Conservation (phyloP, 163 green algal species). For the Scenedesmus sp. region DNA sequence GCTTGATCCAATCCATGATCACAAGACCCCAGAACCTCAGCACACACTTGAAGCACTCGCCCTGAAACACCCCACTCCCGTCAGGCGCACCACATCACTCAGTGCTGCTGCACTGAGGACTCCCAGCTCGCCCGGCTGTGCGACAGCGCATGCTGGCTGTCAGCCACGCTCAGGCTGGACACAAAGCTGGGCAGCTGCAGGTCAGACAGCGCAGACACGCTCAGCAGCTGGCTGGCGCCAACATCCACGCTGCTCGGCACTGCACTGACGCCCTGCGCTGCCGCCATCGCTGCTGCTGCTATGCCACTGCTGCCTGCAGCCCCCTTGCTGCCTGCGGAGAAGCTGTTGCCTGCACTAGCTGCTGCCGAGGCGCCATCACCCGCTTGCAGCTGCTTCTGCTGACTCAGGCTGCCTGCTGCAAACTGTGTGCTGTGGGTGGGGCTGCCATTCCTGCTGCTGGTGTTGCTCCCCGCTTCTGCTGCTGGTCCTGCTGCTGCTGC, state of each 20-base stretch:
- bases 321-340: background rate
- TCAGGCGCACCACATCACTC: background rate
- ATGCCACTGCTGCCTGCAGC: background rate
- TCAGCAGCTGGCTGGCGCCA: slow-evolving; percentile 36
- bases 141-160: slow-evolving; percentile 5
- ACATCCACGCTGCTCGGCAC: slow-evolving; percentile 31
- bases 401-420: background rate
- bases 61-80: background rate
- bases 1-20: too few species aligned
- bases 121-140: slow-evolving; percentile 25
- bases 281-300: background rate
- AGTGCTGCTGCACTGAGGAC: background rate
- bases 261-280: background rate
- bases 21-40: background rate
- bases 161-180: slow-evolving; percentile 13
- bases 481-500: background rate
- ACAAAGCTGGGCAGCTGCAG: slow-evolving; percentile 42
- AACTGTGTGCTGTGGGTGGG: background rate
- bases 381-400: background rate
- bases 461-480: background rate
- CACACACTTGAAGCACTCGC: background rate
- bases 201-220: slow-evolving; percentile 24
- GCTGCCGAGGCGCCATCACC: background rate
- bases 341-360: background rate
- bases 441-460: background rate